phyloP scores from a whole-genome alignment of 805 yeast genomes.

The Pichia californica region DNA sequence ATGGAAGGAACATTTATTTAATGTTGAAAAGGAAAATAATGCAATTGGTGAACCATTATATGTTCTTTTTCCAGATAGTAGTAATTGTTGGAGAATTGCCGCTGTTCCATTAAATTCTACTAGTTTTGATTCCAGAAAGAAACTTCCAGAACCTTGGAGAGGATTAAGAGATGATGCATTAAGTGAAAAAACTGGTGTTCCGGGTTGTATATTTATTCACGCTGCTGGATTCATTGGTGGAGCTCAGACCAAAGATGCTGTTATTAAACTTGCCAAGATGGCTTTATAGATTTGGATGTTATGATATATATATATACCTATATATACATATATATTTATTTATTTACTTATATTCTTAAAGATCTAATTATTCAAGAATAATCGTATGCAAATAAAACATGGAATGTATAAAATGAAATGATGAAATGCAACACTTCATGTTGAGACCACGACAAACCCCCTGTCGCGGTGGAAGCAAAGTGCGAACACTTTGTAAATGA shows the following conservation, averaged over 20 bases:
- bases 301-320: not conserved
- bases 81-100: slow-evolving; percentile 74
- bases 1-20: slow-evolving; percentile 59
- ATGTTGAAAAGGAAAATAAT: slow-evolving; percentile 3
- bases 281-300: slow-evolving; percentile 13
- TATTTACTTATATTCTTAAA: no score
- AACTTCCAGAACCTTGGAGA: slow-evolving; percentile 88
- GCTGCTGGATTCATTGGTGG: slow-evolving; percentile 99
- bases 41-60: slow-evolving; percentile 49
- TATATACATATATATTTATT: not conserved
- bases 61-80: slow-evolving; percentile 71
- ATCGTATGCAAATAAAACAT: no score
- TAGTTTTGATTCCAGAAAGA: slow-evolving; percentile 78
- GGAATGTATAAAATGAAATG: no score
- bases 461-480: no score
- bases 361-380: no score
- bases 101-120: slow-evolving; percentile 80
- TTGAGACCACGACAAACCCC: not conserved
- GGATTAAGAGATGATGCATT: slow-evolving; percentile 90
- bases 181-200: slow-evolving; percentile 67
- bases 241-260: slow-evolving; percentile 73
- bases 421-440: no score
- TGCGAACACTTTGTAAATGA: not conserved
- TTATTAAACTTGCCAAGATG: slow-evolving; percentile 57
- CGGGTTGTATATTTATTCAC: slow-evolving; percentile 85